Evolutionary conservation across 306 rosid genomes (phyloP).

Genomic region (Lagenaria siceraria): DNA sequence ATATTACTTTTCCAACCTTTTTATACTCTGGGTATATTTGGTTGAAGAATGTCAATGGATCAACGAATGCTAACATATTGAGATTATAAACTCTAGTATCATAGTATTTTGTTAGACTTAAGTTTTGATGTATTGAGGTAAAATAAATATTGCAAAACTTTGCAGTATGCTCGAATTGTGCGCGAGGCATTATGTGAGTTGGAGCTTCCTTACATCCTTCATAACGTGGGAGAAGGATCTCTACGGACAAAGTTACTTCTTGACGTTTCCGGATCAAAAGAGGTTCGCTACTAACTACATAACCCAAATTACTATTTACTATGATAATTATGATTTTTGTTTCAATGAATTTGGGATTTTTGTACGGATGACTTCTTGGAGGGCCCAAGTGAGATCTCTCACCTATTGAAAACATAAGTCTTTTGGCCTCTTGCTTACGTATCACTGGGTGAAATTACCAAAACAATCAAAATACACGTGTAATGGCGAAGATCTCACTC

Average conservation of each 20-base stretch:
- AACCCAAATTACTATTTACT: not conserved
- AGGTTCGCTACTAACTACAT: conserved; percentile 33
- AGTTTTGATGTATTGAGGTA: not conserved
- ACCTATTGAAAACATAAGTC: too few relatives aligned
- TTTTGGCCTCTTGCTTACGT: too few relatives aligned
- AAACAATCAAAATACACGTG: too few relatives aligned
- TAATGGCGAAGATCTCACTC: too few relatives aligned
- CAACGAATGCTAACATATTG: not conserved
- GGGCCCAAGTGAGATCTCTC: too few relatives aligned
- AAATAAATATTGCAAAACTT: not conserved
- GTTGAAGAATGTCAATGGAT: not conserved
- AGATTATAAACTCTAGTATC: not conserved
- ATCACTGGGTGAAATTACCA: too few relatives aligned
- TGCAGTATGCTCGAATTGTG: conserved; percentile 66
- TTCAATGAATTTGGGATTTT: not conserved
- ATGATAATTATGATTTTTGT: not conserved
- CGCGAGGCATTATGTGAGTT: conserved; percentile 95
- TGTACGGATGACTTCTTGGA: too few relatives aligned
- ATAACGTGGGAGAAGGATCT: conserved; percentile 83
- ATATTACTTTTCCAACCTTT: not conserved
- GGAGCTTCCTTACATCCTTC: conserved; percentile 86
- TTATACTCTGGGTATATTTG: not conserved
- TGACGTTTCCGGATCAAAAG: conserved; percentile 50
- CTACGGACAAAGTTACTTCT: conserved; percentile 31
- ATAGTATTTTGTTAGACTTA: not conserved